These are phyloP conservation scores for Funneliformis caledonium DNA, from an alignment of 371 early-diverging fungal genomes.

Conservation along the genomic window DNA sequence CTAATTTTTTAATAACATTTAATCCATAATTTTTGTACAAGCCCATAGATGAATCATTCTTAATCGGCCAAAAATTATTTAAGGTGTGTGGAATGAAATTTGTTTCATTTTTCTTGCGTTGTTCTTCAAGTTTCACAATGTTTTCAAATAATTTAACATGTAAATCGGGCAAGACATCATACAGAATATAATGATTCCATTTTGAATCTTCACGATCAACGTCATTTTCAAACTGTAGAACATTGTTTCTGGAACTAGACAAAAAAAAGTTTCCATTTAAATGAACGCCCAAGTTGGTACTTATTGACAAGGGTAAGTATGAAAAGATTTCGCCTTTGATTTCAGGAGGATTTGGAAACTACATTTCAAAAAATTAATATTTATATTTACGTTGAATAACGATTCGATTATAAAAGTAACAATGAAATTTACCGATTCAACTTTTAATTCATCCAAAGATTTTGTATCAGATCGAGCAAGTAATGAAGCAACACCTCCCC, in stretches of 20 bases:
- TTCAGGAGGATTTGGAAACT: not conserved
- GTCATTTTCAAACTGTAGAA: not conserved
- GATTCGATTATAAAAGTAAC: not conserved
- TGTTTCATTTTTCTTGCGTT: not conserved
- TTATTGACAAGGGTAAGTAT: not conserved
- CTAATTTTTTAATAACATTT: not conserved
- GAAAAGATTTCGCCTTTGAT: not conserved
- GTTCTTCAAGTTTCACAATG: not conserved
- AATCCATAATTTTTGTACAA: not conserved
- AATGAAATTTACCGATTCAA: not conserved
- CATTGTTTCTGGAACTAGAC: not conserved
- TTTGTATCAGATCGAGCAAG: conserved; percentile 2
- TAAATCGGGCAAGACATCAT: conserved; percentile 4
- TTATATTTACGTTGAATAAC: too few species aligned
- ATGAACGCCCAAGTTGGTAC: not conserved
- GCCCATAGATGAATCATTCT: not conserved
- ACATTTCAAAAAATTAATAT: not conserved
- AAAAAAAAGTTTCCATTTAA: not conserved
- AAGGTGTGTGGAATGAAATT: not conserved
- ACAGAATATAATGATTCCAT: conserved; percentile 22
- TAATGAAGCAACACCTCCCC: conserved; percentile 7
- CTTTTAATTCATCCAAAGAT: not conserved
- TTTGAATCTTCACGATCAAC: not conserved
- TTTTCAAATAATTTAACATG: conserved; percentile 25
- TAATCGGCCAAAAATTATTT: not conserved